Evolutionary conservation across 2,329 filamentous ascomycete species (phyloP).

Genomic region (Phyllosticta citriasiana): DNA sequence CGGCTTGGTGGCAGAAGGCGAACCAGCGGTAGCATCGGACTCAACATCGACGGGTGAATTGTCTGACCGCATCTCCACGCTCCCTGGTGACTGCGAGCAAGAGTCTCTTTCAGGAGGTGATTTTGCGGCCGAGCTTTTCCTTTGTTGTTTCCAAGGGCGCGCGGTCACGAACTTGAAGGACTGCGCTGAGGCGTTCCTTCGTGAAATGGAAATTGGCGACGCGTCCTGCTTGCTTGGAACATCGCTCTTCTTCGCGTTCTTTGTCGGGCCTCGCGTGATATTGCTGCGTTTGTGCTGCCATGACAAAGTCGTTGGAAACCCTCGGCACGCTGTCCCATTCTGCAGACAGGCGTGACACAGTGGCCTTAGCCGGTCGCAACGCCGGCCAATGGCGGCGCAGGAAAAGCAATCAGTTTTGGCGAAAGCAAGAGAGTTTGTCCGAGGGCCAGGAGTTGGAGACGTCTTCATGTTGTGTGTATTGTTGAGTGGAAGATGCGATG

Average conservation of each 20-base stretch:
- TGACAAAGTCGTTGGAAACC: constrained; percentile 11
- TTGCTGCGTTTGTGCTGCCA: constrained; percentile 2
- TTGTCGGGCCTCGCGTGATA: not conserved
- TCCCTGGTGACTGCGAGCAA: not conserved
- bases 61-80: not conserved
- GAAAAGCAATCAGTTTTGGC: constrained; percentile 18
- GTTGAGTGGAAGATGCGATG: not conserved
- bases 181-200: not conserved
- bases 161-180: not conserved
- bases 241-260: not conserved
- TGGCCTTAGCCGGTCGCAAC: constrained; percentile 17
- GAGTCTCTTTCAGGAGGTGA: not conserved
- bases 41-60: not conserved
- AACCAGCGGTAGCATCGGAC: not conserved
- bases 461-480: not conserved
- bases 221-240: not conserved
- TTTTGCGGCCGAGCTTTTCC: not conserved
- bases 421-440: constrained; percentile 16
- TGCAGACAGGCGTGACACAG: constrained; percentile 17
- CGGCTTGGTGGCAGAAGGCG: not conserved
- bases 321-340: constrained; percentile 14
- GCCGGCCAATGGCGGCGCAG: constrained; percentile 12
- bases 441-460: not conserved
- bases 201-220: not conserved
- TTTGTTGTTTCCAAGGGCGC: not conserved